Conservation (phyloP, 352 stramenopile species). For the Pseudoperonospora humuli region DNA sequence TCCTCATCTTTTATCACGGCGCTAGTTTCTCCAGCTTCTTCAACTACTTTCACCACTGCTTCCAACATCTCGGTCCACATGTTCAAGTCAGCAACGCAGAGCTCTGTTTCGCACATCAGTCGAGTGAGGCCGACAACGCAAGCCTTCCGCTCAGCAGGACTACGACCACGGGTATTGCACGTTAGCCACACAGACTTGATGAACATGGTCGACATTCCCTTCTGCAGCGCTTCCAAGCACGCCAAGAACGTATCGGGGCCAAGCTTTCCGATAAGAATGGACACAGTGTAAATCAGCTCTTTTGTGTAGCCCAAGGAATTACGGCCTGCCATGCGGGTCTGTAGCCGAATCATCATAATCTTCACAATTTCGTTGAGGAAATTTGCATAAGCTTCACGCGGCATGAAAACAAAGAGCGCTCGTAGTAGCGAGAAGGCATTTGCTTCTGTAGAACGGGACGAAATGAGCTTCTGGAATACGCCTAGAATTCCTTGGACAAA, state of each 20-base stretch:
- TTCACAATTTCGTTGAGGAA: constrained; percentile 90
- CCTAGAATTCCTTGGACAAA: constrained; percentile 87
- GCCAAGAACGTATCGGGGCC: constrained; percentile 71
- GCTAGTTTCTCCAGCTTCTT: constrained; percentile 55
- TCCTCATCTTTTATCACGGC: constrained; percentile 65
- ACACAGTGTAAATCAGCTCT: constrained; percentile 87
- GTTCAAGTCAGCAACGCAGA: constrained; percentile 42
- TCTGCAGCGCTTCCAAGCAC: constrained; percentile 82
- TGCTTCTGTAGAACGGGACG: constrained; percentile 88
- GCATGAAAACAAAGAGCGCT: constrained; percentile 86
- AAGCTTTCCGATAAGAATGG: constrained; percentile 84
- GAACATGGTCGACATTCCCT: constrained; percentile 89
- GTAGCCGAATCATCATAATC: constrained; percentile 92
- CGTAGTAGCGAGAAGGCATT: constrained; percentile 92
- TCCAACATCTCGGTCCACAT: constrained; percentile 48
- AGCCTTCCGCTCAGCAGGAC: constrained; percentile 54
- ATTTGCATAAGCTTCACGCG: constrained; percentile 53
- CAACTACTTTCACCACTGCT: constrained; percentile 46
- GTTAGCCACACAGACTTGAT: constrained; percentile 85
- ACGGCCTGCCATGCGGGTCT: constrained; percentile 85
- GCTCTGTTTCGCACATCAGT: constrained; percentile 67
- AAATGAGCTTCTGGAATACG: constrained; percentile 98
- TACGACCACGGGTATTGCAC: constrained; percentile 64
- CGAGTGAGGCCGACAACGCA: constrained; percentile 62
- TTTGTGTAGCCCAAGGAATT: constrained; percentile 80